These are phyloP conservation scores for Phaseolus lunatus DNA, from an alignment of 306 rosid genomes.

Conservation along the genomic window DNA sequence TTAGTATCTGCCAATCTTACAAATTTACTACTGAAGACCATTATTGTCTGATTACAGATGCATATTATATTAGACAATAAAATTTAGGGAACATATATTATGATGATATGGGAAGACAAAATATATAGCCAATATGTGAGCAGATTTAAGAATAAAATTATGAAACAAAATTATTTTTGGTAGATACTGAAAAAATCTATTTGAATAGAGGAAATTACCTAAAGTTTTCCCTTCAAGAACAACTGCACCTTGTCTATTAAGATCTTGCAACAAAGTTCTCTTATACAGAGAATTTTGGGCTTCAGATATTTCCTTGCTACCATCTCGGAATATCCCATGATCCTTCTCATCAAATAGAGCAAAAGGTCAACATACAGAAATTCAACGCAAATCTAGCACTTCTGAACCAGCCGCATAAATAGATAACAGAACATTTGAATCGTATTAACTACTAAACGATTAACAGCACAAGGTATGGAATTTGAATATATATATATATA, in stretches of 20 bases:
- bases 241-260: constrained; percentile 96
- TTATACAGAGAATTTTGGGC: constrained; percentile 61
- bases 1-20: constrained; percentile 23
- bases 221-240: constrained; percentile 94
- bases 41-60: constrained; percentile 10
- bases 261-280: constrained; percentile 93
- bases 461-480: not conserved
- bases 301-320: constrained; percentile 80
- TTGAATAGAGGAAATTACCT: constrained; percentile 61
- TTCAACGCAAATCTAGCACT: constrained; percentile 36
- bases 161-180: constrained; percentile 9
- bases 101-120: constrained; percentile 12
- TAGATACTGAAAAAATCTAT: constrained; percentile 21
- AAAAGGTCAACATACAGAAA: constrained; percentile 41
- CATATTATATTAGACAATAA: constrained; percentile 25
- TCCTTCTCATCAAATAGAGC: constrained; percentile 64
- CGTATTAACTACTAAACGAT: not conserved
- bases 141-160: constrained; percentile 17
- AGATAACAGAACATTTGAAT: not conserved
- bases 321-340: constrained; percentile 97
- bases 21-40: constrained; percentile 5
- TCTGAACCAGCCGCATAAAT: not conserved
- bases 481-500: too few relatives aligned
- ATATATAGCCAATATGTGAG: constrained; percentile 34
- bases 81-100: constrained; percentile 7